Conservation (phyloP, 805 yeast species). For the Kuraishia cidri region DNA sequence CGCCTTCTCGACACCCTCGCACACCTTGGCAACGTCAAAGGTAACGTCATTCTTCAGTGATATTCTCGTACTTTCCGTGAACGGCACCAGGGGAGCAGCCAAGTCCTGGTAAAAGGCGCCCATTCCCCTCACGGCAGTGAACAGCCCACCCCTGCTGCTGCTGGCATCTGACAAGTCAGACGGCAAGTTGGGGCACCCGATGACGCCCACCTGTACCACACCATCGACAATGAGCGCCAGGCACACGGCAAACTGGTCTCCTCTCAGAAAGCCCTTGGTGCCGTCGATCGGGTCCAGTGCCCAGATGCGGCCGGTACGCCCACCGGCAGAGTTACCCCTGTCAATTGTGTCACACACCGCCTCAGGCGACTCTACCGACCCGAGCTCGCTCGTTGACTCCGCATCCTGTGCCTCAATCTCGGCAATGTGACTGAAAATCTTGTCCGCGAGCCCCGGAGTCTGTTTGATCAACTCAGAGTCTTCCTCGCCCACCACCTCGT, state of each 20-base stretch:
- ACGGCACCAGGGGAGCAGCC: slow-evolving; percentile 25
- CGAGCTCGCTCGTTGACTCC: slow-evolving; percentile 21
- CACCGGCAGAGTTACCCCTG: slow-evolving; percentile 74
- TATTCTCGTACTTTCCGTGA: slow-evolving; percentile 29
- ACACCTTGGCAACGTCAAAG: slow-evolving; percentile 50
- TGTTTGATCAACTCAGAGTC: slow-evolving; percentile 62
- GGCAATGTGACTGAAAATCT: slow-evolving; percentile 52
- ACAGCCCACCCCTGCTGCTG: slow-evolving; percentile 60
- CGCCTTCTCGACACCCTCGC: slow-evolving; percentile 93
- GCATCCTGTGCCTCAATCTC: slow-evolving; percentile 40
- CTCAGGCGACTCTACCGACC: slow-evolving; percentile 30
- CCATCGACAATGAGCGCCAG: slow-evolving; percentile 85
- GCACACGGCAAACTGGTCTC: slow-evolving; percentile 96
- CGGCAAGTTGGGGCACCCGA: slow-evolving; percentile 92
- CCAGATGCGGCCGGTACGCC: slow-evolving; percentile 81
- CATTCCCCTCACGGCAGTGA: slow-evolving; percentile 55
- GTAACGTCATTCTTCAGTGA: slow-evolving; percentile 38
- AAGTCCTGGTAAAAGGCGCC: slow-evolving; percentile 57
- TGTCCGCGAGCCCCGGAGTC: slow-evolving; percentile 33
- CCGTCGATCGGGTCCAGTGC: slow-evolving; percentile 98
- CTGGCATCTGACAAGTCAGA: slow-evolving; percentile 30
- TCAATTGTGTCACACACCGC: slow-evolving; percentile 63
- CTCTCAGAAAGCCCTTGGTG: slow-evolving; percentile 91
- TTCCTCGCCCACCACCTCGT: slow-evolving; percentile 92
- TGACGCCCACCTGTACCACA: slow-evolving; percentile 77